Percentiles rank a stretch among this genome's conserved stretches.
phyloP scores from a whole-genome alignment of 2,329 filamentous ascomycete genomes.

The Xylaria multiplex region DNA sequence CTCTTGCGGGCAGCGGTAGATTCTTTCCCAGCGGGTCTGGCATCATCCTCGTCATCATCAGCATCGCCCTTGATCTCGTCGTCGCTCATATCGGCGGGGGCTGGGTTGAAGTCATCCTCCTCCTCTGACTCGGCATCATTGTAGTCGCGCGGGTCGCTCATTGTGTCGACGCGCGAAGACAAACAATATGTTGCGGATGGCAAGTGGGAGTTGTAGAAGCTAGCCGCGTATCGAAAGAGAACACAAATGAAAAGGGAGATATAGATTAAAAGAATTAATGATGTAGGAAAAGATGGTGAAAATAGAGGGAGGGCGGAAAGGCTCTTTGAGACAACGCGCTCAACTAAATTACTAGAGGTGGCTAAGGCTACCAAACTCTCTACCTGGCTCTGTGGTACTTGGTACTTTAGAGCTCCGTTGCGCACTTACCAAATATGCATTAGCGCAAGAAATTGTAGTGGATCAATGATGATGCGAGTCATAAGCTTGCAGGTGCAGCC shows the following conservation, averaged over 20 bases:
- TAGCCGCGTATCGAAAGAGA: background rate
- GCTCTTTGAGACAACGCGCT: too few relatives aligned
- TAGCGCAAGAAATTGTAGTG: too few relatives aligned
- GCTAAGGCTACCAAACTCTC: too few relatives aligned
- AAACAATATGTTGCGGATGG: background rate
- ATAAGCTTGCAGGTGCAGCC: too few relatives aligned
- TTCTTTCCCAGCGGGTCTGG: slow-evolving; percentile 37
- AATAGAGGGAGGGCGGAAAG: too few relatives aligned
- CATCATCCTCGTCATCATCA: slow-evolving; percentile 49
- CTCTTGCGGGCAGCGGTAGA: slow-evolving; percentile 33
- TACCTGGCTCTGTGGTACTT: too few relatives aligned
- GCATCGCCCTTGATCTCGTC: slow-evolving; percentile 64
- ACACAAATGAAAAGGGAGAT: background rate
- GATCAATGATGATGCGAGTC: too few relatives aligned
- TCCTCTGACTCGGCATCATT: slow-evolving; percentile 72
- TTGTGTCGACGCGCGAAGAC: slow-evolving; percentile 46
- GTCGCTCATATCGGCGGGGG: slow-evolving; percentile 77
- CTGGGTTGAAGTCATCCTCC: slow-evolving; percentile 90
- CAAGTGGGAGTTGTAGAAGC: background rate
- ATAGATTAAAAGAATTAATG: slow-evolving; percentile 9
- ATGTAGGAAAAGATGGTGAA: too few relatives aligned
- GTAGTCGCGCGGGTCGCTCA: slow-evolving; percentile 61
- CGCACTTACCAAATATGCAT: too few relatives aligned
- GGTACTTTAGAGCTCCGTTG: too few relatives aligned
- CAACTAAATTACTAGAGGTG: too few relatives aligned